Evolutionary conservation across 106 monocot genomes (phyloP).

Genomic region (Allium sativum): DNA sequence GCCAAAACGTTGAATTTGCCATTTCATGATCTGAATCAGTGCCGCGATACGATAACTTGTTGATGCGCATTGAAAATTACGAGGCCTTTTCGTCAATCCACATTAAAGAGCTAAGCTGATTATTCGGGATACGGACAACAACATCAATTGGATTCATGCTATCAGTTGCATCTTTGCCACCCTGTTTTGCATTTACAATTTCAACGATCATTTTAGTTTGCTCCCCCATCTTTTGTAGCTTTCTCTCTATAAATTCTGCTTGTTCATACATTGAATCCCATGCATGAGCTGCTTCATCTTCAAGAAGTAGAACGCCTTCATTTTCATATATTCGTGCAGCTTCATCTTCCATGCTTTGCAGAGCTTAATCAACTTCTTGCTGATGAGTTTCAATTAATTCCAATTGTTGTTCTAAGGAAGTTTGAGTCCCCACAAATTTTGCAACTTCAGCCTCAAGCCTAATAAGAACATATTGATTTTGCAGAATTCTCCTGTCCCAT

Average conservation of each 20-base stretch:
- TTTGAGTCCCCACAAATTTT: slow-evolving; percentile 85
- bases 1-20: slow-evolving; percentile 11
- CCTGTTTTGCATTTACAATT: slow-evolving; percentile 81
- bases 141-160: slow-evolving; percentile 77
- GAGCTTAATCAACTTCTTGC: slow-evolving; percentile 41
- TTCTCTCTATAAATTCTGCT: slow-evolving; percentile 69
- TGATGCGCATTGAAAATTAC: slow-evolving; percentile 8
- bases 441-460: slow-evolving; percentile 95
- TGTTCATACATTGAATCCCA: too few species aligned
- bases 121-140: slow-evolving; percentile 79
- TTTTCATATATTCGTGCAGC: too few species aligned
- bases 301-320: too few species aligned
- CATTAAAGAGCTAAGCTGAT: slow-evolving; percentile 86
- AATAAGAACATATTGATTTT: slow-evolving; percentile 72
- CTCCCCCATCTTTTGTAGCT: slow-evolving; percentile 86
- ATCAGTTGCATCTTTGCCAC: slow-evolving; percentile 53
- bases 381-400: slow-evolving; percentile 98
- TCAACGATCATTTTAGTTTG: slow-evolving; percentile 85
- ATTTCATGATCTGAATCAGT: slow-evolving; percentile 10
- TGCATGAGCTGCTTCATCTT: too few species aligned
- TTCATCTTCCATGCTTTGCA: too few species aligned
- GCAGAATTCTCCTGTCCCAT: slow-evolving; percentile 87
- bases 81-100: slow-evolving; percentile 82
- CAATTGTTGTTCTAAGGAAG: slow-evolving; percentile 57
- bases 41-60: slow-evolving; percentile 5